These are phyloP conservation scores for Tricholoma sp. DNA, from an alignment of 768 basidiomycete species.

Conservation along the genomic window DNA sequence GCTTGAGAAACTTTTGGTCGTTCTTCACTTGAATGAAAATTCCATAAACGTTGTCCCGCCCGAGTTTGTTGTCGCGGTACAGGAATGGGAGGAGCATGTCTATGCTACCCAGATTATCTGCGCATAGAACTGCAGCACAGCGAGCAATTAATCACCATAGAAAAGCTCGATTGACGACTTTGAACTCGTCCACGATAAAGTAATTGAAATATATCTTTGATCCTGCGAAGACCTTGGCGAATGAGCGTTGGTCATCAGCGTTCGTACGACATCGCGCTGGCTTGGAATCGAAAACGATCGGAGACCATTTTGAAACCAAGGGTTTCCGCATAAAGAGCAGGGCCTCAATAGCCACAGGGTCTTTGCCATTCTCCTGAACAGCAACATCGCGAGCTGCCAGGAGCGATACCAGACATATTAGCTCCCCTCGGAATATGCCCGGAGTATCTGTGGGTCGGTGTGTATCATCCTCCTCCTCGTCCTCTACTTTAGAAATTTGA, in stretches of 20 bases:
- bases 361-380: too few species aligned
- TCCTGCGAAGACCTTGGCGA: background rate
- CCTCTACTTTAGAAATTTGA: too few species aligned
- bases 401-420: too few species aligned
- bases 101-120: background rate
- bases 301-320: too few species aligned
- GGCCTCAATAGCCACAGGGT: too few species aligned
- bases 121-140: background rate
- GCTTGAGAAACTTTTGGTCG: constrained; percentile 7
- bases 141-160: background rate
- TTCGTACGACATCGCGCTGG: background rate
- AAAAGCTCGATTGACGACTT: background rate
- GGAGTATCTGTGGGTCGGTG: too few species aligned
- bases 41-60: constrained; percentile 11
- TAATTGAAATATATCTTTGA: constrained; percentile 18
- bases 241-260: background rate
- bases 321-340: background rate
- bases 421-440: too few species aligned
- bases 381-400: too few species aligned
- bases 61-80: constrained; percentile 1
- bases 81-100: background rate
- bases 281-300: background rate
- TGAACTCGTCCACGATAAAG: constrained; percentile 16
- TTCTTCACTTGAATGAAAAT: constrained; percentile 21
- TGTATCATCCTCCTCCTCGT: too few species aligned